These are phyloP conservation scores for Ceraceosorus bombacis DNA, from an alignment of 1,284 basidiomycete species.

Conservation along the genomic window DNA sequence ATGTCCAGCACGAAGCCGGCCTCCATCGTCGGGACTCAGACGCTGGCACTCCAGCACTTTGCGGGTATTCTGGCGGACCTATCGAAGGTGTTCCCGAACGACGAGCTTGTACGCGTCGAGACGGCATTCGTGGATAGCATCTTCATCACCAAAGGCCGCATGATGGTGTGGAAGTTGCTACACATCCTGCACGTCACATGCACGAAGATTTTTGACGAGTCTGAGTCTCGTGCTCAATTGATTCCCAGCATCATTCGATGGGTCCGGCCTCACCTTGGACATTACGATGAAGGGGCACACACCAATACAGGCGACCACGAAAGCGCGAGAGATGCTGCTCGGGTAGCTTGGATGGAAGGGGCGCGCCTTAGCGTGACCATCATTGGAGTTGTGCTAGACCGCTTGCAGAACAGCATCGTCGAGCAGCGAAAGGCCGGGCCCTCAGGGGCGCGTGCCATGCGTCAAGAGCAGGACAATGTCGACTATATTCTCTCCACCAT, in stretches of 20 bases:
- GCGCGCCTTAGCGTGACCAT: slow-evolving; percentile 59
- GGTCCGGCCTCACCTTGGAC: slow-evolving; percentile 92
- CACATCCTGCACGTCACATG: slow-evolving; percentile 86
- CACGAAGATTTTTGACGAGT: slow-evolving; percentile 75
- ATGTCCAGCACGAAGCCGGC: slow-evolving; percentile 73
- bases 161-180: slow-evolving; percentile 84
- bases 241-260: slow-evolving; percentile 82
- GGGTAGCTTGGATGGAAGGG: slow-evolving; percentile 83
- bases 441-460: slow-evolving; percentile 10
- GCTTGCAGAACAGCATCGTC: slow-evolving; percentile 66
- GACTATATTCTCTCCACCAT: slow-evolving; percentile 79
- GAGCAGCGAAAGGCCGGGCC: slow-evolving; percentile 10
- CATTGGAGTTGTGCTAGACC: slow-evolving; percentile 77
- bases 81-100: slow-evolving; percentile 27
- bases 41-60: slow-evolving; percentile 70
- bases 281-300: slow-evolving; percentile 57
- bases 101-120: slow-evolving; percentile 53
- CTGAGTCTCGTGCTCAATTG: slow-evolving; percentile 68
- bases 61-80: slow-evolving; percentile 84
- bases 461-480: slow-evolving; percentile 84
- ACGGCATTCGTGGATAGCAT: slow-evolving; percentile 79
- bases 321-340: slow-evolving; percentile 53
- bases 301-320: slow-evolving; percentile 21
- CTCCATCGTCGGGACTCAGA: slow-evolving; percentile 90
- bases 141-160: slow-evolving; percentile 68